Conservation (phyloP, 768 basidiomycete species). For the Naganishia randhawae region DNA sequence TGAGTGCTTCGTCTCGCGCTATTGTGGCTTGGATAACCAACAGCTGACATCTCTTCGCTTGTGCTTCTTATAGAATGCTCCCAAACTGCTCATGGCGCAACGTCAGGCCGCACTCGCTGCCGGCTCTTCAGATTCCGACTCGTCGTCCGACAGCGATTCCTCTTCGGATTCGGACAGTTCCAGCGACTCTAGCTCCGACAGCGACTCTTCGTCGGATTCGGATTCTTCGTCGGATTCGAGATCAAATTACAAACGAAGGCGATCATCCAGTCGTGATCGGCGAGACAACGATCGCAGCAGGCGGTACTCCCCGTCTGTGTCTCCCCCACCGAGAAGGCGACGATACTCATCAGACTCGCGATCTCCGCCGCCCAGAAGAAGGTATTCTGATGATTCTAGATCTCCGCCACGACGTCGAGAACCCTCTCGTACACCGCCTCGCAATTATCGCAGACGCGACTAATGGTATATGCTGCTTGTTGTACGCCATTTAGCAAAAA, state of each 20-base stretch:
- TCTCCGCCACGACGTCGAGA: slow-evolving; percentile 26
- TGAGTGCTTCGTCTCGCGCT: slow-evolving; percentile 48
- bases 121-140: slow-evolving; percentile 50
- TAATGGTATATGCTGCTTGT: background rate
- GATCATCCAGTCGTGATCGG: slow-evolving; percentile 22
- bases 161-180: slow-evolving; percentile 52
- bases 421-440: slow-evolving; percentile 18
- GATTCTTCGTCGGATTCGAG: slow-evolving; percentile 7
- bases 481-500: slow-evolving; percentile 4
- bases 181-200: slow-evolving; percentile 28
- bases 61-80: slow-evolving; percentile 67
- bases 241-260: slow-evolving; percentile 6
- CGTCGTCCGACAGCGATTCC: slow-evolving; percentile 45
- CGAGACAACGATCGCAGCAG: slow-evolving; percentile 16
- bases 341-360: slow-evolving; percentile 19
- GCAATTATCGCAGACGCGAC: slow-evolving; percentile 16
- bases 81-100: slow-evolving; percentile 87
- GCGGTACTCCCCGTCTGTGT: slow-evolving; percentile 12
- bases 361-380: slow-evolving; percentile 10
- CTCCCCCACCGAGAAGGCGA: slow-evolving; percentile 23
- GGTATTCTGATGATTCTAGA: slow-evolving; percentile 20
- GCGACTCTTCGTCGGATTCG: slow-evolving; percentile 22
- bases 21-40: background rate
- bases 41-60: background rate
- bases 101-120: slow-evolving; percentile 80